Conservation (phyloP, 2,329 filamentous ascomycete genomes). For the Colletotrichum acutatum region DNA sequence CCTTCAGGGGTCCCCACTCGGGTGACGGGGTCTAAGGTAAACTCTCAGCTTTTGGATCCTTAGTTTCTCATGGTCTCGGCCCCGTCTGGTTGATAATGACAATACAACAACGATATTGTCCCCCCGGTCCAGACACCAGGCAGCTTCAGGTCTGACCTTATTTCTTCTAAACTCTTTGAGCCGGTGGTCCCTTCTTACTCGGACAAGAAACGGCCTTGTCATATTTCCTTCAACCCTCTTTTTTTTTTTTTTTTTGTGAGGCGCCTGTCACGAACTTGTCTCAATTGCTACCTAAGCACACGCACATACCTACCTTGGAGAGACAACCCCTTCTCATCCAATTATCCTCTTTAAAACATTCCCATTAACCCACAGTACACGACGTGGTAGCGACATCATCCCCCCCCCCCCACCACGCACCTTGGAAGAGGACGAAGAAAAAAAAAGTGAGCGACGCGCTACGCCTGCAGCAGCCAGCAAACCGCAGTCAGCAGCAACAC, state of each 20-base stretch:
- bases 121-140: neutral
- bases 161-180: neutral
- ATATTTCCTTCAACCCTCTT: neutral
- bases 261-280: neutral
- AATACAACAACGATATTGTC: conserved; percentile 7
- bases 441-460: conserved; percentile 11
- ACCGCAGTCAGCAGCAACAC: conserved; percentile 15
- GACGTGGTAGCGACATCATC: neutral
- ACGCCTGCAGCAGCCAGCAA: conserved; percentile 1
- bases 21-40: neutral
- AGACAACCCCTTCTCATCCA: neutral
- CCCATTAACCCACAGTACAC: neutral
- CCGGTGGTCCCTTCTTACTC: neutral
- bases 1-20: neutral
- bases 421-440: neutral
- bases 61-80: neutral
- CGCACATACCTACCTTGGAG: neutral
- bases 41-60: conserved; percentile 1
- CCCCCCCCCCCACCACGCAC: conserved; percentile 1
- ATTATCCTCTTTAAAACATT: neutral
- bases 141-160: neutral
- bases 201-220: neutral
- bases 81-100: conserved; percentile 4
- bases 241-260: neutral
- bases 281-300: conserved; percentile 7